phyloP scores from a whole-genome alignment of 2,329 filamentous ascomycete genomes.

The Beauveria sp. region DNA sequence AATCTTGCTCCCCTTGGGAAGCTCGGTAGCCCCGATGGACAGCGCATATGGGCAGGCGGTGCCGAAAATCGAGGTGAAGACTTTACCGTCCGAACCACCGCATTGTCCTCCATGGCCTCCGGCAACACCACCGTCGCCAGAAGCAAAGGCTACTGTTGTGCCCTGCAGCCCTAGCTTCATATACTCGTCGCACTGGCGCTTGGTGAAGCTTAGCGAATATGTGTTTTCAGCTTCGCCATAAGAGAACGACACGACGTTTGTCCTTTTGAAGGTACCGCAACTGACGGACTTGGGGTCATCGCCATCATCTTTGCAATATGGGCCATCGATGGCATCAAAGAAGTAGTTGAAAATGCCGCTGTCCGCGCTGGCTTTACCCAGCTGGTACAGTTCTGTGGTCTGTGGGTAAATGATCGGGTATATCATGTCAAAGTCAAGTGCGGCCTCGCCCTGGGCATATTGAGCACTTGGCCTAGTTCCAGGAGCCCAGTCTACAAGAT shows the following conservation, averaged over 20 bases:
- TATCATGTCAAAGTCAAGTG: conserved; percentile 44
- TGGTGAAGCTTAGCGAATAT: too few species aligned
- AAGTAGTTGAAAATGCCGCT: conserved; percentile 35
- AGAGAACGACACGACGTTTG: conserved; percentile 30
- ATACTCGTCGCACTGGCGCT: conserved; percentile 34
- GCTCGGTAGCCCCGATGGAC: conserved; percentile 42
- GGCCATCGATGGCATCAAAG: conserved; percentile 44
- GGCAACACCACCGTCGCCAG: conserved; percentile 32
- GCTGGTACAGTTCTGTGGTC: conserved; percentile 26
- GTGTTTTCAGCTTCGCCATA: conserved; percentile 27
- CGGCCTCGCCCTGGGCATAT: too few species aligned
- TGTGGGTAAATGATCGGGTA: conserved; percentile 47
- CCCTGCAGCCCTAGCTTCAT: conserved; percentile 39
- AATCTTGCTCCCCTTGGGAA: conserved; percentile 32
- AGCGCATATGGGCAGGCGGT: conserved; percentile 38
- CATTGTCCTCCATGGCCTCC: conserved; percentile 3
- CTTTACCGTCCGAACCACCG: background rate
- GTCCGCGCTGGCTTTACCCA: conserved; percentile 13
- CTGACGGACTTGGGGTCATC: conserved; percentile 34
- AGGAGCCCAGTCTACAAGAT: too few species aligned
- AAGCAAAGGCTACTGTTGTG: conserved; percentile 32
- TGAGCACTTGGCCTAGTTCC: too few species aligned
- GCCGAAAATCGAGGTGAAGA: conserved; percentile 28
- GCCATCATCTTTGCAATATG: conserved; percentile 40
- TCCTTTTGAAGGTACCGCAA: conserved; percentile 23